These are phyloP conservation scores for Apiotrichum veenhuisii DNA, from an alignment of 1,284 basidiomycete genomes.

Conservation along the genomic window DNA sequence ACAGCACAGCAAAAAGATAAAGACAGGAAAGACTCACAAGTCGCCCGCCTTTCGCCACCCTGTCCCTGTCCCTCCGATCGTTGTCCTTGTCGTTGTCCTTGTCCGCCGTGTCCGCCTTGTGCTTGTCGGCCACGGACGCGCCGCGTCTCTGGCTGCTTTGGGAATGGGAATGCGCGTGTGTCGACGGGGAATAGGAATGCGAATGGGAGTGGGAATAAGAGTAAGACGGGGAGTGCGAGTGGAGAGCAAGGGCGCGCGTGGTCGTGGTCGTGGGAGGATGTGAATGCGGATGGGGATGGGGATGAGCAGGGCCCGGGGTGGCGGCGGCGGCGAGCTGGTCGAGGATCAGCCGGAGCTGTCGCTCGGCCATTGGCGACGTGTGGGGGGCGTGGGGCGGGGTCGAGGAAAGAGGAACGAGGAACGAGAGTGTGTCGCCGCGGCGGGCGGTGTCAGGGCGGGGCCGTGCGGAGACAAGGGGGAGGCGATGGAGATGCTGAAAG, in stretches of 20 bases:
- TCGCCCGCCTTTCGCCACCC: not conserved
- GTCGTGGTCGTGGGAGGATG: not conserved
- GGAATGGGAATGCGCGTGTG: not conserved
- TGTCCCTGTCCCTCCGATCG: not conserved
- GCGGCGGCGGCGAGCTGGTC: not conserved
- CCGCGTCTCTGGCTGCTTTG: not conserved
- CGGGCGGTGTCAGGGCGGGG: too few species aligned
- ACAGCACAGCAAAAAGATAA: too few species aligned
- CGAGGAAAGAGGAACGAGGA: too few species aligned
- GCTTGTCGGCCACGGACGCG: not conserved
- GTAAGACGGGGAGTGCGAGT: not conserved
- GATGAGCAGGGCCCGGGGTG: not conserved
- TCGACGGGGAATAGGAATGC: not conserved
- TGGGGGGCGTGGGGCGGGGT: not conserved
- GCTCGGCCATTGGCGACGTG: not conserved
- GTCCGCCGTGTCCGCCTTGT: not conserved
- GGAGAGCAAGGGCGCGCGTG: too few species aligned
- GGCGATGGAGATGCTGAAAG: too few species aligned
- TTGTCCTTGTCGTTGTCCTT: not conserved
- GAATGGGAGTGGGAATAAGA: not conserved
- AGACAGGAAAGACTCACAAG: not conserved
- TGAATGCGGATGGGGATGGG: not conserved
- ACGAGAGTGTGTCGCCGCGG: too few species aligned
- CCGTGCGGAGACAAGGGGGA: too few species aligned
- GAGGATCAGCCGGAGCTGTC: conserved; percentile 3